Conservation (phyloP, 495 filamentous ascomycete genomes). For the Aspergillus saccharolyticus region DNA sequence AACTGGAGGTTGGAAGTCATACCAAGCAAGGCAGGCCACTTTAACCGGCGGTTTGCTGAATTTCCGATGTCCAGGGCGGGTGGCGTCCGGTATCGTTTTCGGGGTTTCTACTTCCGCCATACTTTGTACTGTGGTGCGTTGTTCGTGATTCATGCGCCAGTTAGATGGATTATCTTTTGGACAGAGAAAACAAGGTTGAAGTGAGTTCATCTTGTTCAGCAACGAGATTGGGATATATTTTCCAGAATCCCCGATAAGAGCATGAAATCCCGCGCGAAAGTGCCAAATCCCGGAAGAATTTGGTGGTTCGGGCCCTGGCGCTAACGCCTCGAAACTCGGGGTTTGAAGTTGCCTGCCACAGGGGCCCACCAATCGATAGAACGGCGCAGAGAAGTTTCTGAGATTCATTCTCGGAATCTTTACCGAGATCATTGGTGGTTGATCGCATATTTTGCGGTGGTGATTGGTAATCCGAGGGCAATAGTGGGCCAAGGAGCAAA, state of each 20-base stretch:
- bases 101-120: background rate
- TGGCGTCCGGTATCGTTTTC: conserved; percentile 1
- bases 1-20: too few relatives aligned
- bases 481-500: conserved; percentile 8
- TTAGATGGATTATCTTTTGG: background rate
- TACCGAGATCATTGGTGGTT: conserved; percentile 2
- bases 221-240: background rate
- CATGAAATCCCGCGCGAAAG: background rate
- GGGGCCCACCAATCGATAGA: background rate
- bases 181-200: too few relatives aligned
- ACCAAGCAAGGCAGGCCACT: conserved; percentile 48
- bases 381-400: too few relatives aligned
- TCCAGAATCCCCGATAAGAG: background rate
- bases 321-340: background rate
- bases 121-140: background rate
- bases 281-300: background rate
- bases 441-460: background rate
- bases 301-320: background rate
- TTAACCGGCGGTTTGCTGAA: conserved; percentile 39
- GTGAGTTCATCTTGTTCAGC: too few relatives aligned
- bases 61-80: conserved; percentile 5
- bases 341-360: background rate
- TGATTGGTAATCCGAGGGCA: background rate
- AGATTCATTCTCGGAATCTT: background rate
- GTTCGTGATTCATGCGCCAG: background rate